A percentile compares a stretch with the other conserved stretches of the same genome.
Evolutionary conservation across 2,329 filamentous ascomycete species (phyloP).

Genomic region (Fusarium mexicanum): DNA sequence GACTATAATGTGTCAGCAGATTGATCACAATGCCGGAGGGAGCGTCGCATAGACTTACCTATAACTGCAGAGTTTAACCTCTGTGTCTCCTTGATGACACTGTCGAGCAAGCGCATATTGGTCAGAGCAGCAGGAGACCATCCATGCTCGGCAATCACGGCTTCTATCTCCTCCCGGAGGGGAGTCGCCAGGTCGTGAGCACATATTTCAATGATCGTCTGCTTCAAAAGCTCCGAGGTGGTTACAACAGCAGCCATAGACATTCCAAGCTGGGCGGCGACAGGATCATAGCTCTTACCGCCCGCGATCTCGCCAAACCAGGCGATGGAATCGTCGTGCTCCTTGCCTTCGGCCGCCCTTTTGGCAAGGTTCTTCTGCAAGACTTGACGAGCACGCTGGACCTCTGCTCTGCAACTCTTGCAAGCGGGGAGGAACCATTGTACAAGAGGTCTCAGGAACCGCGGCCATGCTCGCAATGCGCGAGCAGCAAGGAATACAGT

Average conservation of each 20-base stretch:
- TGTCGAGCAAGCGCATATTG: not conserved
- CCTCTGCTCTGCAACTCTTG: not conserved
- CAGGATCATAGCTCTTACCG: not conserved
- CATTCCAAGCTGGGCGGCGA: not conserved
- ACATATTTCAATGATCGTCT: not conserved
- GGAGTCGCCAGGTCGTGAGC: not conserved
- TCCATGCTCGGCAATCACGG: not conserved
- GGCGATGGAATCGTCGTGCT: not conserved
- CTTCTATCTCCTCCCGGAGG: not conserved
- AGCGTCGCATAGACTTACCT: not conserved
- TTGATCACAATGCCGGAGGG: fast-evolving
- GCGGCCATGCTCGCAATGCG: not conserved
- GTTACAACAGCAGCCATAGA: not conserved
- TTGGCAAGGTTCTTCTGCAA: not conserved
- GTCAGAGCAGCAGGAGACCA: not conserved
- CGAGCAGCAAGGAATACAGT: not conserved
- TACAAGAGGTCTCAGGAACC: not conserved
- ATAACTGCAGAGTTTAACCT: not conserved
- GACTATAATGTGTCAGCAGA: fast-evolving
- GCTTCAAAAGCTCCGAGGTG: not conserved
- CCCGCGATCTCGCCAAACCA: not conserved
- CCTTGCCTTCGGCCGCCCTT: not conserved
- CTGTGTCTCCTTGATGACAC: not conserved
- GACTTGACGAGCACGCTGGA: not conserved
- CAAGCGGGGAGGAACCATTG: not conserved